Evolutionary conservation across 164 flowering plant species (phyloP), one percentile per base, ranked within the genome.

Genomic region (Stephania yunnanensis): DNA sequence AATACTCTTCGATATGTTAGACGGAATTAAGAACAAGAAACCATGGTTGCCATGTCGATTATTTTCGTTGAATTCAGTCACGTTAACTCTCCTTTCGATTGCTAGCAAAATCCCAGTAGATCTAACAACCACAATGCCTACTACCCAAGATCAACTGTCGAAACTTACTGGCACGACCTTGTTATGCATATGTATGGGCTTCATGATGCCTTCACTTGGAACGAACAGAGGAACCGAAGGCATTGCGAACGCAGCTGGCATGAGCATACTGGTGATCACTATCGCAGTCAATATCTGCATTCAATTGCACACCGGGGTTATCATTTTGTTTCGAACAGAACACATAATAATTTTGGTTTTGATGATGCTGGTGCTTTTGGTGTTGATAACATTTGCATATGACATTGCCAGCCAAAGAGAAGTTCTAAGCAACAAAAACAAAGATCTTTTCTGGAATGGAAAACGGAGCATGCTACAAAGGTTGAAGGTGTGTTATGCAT

Each of bases 91-190:
- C 10, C 52, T 79, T 45, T 74, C 73, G 7, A 74, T 75, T 45
- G 75, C 75, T 7, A 63, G 71, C 13, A 79, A 79, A 73, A 46
- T 75, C 67, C 75, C 81, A 17, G 20, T 68, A 15, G 78, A 79
- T 68, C 46, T 75, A 2, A 71, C 74, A 10, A 72, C 69, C n/a
- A 4, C 69, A 1, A 72, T 75, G 78, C 74, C 75, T 42, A 42
- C 22, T 13, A 20, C 45, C 25, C 22, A 73, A 22, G 76, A 79
- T 64, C 78, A 72, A 46, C 58, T 79, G n/a, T 74, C 78, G 2
- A 75, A 75, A 29, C 75, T 79, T n/a, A 68, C 66, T 71, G 71
- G 76, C 25, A 52, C 74, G 29, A 68, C 61, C 12, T 58, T 79
- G 1, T 8, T 79, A 58, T 78, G 76, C 20, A 65, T 68, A 0